These are phyloP conservation scores for Voacanga thouarsii DNA, from an alignment of 257 asterid genomes.

Conservation along the genomic window DNA sequence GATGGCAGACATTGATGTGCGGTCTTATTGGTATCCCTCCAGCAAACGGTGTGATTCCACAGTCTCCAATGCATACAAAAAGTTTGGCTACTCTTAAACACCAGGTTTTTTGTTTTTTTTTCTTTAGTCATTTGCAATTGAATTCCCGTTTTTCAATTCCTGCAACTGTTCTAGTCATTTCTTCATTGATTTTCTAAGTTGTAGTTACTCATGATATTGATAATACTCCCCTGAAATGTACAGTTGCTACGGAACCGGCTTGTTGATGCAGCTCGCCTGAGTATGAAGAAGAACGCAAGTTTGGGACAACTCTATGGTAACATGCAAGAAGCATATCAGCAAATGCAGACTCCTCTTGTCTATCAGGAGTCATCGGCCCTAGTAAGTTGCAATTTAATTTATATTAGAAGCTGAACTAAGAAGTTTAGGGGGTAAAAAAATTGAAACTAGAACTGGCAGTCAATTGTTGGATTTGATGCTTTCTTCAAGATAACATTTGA, in stretches of 20 bases:
- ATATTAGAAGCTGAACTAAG: too few species aligned
- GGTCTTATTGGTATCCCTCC: constrained; percentile 92
- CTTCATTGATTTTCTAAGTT: background rate
- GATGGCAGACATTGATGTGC: constrained; percentile 67
- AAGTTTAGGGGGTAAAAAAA: too few species aligned
- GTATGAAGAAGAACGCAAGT: constrained; percentile 66
- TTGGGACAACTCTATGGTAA: constrained; percentile 75
- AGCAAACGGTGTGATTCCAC: constrained; percentile 86
- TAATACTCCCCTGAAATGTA: constrained; percentile 1
- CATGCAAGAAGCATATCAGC: constrained; percentile 86
- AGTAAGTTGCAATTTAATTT: constrained; percentile 39
- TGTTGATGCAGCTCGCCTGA: constrained; percentile 60
- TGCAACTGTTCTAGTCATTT: background rate
- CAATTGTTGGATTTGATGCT: too few species aligned
- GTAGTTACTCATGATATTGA: background rate
- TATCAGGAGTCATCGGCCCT: constrained; percentile 60
- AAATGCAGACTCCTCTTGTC: constrained; percentile 84
- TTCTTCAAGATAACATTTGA: too few species aligned
- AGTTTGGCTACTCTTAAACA: constrained; percentile 87
- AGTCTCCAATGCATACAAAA: constrained; percentile 93
- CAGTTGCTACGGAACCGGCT: constrained; percentile 79
- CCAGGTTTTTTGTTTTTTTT: constrained; percentile 42
- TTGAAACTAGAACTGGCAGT: too few species aligned
- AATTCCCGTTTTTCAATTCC: background rate
- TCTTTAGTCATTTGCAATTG: background rate